Conservation (phyloP, 768 basidiomycete species). For the Strobilomyces confusus region DNA sequence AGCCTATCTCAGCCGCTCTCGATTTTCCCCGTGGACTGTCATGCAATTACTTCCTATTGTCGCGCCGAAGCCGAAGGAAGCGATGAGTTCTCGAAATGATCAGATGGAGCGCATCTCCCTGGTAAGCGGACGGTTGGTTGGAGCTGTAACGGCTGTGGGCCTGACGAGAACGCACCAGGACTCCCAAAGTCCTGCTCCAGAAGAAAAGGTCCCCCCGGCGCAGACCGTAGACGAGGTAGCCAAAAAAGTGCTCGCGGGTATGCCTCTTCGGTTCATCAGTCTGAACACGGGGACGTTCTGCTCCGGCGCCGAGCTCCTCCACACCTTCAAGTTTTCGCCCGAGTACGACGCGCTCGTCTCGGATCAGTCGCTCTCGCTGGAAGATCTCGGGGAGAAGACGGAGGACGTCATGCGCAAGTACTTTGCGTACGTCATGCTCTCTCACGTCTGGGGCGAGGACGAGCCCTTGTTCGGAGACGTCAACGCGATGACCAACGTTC, state of each 20-base stretch:
- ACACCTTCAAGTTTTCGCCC: slow-evolving; percentile 12
- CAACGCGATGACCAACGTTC: slow-evolving; percentile 9
- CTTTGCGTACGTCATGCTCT: slow-evolving; percentile 28
- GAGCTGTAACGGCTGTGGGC: neutral
- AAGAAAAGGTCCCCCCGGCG: slow-evolving; percentile 6
- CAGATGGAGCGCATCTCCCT: neutral
- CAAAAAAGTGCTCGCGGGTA: slow-evolving; percentile 15
- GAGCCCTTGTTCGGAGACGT: slow-evolving; percentile 22
- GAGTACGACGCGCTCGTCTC: slow-evolving; percentile 14
- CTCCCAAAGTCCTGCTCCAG: neutral
- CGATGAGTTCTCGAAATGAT: neutral
- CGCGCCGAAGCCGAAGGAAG: slow-evolving; percentile 1
- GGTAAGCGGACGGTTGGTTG: neutral
- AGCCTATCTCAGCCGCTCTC: too few species aligned
- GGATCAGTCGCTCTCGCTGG: slow-evolving; percentile 1
- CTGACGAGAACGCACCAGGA: neutral
- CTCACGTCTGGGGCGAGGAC: slow-evolving; percentile 28
- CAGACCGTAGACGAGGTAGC: slow-evolving; percentile 17
- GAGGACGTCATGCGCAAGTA: slow-evolving; percentile 14
- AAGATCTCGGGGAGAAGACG: slow-evolving; percentile 12
- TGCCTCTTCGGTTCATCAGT: slow-evolving; percentile 24
- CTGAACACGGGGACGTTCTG: slow-evolving; percentile 18
- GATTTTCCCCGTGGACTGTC: neutral
- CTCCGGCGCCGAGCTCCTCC: slow-evolving; percentile 17
- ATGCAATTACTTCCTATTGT: slow-evolving; percentile 6